These are phyloP conservation scores for Colletotrichum sp. DNA, from an alignment of 2,329 filamentous ascomycete species.

Conservation along the genomic window DNA sequence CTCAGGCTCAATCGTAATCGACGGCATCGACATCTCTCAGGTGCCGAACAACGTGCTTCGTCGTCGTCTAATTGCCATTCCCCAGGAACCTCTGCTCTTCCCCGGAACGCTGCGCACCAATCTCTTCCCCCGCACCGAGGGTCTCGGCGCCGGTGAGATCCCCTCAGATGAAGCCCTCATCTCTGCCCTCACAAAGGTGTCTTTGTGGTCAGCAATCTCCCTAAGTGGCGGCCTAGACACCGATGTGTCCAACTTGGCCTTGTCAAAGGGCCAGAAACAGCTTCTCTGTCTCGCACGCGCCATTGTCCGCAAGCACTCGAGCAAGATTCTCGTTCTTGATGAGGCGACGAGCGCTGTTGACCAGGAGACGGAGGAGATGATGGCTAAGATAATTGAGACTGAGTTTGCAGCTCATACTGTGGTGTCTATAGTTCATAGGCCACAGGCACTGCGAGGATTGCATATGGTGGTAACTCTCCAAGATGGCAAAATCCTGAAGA, in stretches of 20 bases:
- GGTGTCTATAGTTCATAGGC: slow-evolving; percentile 29
- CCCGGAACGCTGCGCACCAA: background rate
- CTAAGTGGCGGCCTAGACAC: slow-evolving; percentile 22
- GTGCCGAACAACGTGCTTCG: slow-evolving; percentile 28
- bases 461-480: background rate
- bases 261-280: slow-evolving; percentile 28
- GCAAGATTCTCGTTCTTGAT: slow-evolving; percentile 67
- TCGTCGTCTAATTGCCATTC: slow-evolving; percentile 33
- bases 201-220: slow-evolving; percentile 19
- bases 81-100: slow-evolving; percentile 31
- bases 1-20: slow-evolving; percentile 30
- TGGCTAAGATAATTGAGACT: slow-evolving; percentile 20
- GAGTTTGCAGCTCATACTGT: slow-evolving; percentile 28
- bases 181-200: slow-evolving; percentile 15
- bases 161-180: slow-evolving; percentile 20
- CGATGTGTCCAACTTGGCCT: slow-evolving; percentile 6
- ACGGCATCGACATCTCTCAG: slow-evolving; percentile 30
- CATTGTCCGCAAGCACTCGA: background rate
- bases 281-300: slow-evolving; percentile 29
- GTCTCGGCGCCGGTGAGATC: background rate
- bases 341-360: slow-evolving; percentile 69
- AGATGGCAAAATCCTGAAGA: background rate
- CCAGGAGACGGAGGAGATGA: slow-evolving; percentile 35
- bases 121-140: background rate
- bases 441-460: slow-evolving; percentile 11